Percentiles rank a stretch among this genome's conserved stretches.
phyloP scores from a whole-genome alignment of 2,329 filamentous ascomycete genomes.

The Teratosphaeria epicoccoides region DNA sequence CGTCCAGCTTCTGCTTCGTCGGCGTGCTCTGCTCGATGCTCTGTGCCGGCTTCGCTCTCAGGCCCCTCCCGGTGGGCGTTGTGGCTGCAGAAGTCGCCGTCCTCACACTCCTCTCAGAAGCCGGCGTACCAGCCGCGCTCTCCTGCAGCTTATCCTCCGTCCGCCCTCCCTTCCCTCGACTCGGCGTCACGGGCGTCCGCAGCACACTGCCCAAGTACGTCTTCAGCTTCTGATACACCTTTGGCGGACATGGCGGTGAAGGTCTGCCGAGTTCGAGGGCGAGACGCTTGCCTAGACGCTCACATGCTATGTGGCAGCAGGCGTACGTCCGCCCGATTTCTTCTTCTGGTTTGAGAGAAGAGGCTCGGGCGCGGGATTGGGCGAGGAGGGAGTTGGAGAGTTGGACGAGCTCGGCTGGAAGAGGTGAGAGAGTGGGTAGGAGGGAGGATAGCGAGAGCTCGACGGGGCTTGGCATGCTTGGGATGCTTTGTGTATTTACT shows the following conservation, averaged over 20 bases:
- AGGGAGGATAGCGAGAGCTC: conserved; percentile 64
- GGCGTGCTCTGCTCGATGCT: neutral
- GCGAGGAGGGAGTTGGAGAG: conserved; percentile 64
- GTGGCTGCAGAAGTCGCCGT: neutral
- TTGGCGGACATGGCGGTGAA: conserved; percentile 65
- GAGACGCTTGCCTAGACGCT: conserved; percentile 66
- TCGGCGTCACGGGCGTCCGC: conserved; percentile 14
- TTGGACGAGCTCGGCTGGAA: conserved; percentile 60
- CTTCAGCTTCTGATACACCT: conserved; percentile 76
- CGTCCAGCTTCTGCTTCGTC: neutral
- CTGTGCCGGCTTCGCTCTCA: neutral
- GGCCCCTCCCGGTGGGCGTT: neutral
- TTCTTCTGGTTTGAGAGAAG: conserved; percentile 70
- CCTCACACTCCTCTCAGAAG: neutral
- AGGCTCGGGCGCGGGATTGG: conserved; percentile 68
- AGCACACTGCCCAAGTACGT: conserved; percentile 67
- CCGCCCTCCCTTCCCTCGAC: neutral
- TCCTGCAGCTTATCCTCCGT: neutral
- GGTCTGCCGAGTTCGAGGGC: conserved; percentile 68
- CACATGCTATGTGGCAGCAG: conserved; percentile 82
- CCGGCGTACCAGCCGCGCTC: neutral
- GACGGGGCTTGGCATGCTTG: conserved; percentile 37
- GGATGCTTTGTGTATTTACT: neutral
- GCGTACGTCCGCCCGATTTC: conserved; percentile 77
- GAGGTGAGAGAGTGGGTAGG: conserved; percentile 59